Conservation (phyloP, 2,329 filamentous ascomycete genomes). For the Leptographium galeiforme region DNA sequence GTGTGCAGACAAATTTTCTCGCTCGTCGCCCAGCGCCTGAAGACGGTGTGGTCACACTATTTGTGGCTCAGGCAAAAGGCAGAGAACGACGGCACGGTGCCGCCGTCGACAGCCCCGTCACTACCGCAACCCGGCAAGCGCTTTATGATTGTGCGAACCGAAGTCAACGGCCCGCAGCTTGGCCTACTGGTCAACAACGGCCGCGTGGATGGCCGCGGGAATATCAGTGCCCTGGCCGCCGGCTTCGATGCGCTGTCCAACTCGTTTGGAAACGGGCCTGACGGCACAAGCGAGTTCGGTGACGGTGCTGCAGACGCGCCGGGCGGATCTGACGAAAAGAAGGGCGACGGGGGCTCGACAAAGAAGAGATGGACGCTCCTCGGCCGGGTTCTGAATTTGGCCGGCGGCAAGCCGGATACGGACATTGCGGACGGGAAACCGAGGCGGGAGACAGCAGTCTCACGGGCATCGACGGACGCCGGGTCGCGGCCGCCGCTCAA, state of each 20-base stretch:
- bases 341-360: slow-evolving; percentile 19
- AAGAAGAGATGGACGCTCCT: slow-evolving; percentile 52
- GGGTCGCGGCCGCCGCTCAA: slow-evolving; percentile 24
- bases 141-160: slow-evolving; percentile 79
- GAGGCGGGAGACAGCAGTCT: slow-evolving; percentile 35
- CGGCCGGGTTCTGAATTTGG: slow-evolving; percentile 45
- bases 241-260: slow-evolving; percentile 8
- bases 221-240: not conserved
- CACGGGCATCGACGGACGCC: slow-evolving; percentile 17
- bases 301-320: slow-evolving; percentile 5
- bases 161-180: slow-evolving; percentile 36
- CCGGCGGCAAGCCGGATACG: slow-evolving; percentile 9
- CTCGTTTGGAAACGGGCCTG: not conserved
- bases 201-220: not conserved
- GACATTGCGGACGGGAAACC: slow-evolving; percentile 36
- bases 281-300: not conserved
- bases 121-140: slow-evolving; percentile 73
- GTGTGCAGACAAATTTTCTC: slow-evolving; percentile 51
- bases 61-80: slow-evolving; percentile 59
- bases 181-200: slow-evolving; percentile 20
- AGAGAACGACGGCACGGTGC: slow-evolving; percentile 37
- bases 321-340: slow-evolving; percentile 8
- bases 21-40: slow-evolving; percentile 52
- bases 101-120: slow-evolving; percentile 67
- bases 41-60: slow-evolving; percentile 66